Conservation (phyloP, 208 protist species). For the Entamoeba moshkovskii region DNA sequence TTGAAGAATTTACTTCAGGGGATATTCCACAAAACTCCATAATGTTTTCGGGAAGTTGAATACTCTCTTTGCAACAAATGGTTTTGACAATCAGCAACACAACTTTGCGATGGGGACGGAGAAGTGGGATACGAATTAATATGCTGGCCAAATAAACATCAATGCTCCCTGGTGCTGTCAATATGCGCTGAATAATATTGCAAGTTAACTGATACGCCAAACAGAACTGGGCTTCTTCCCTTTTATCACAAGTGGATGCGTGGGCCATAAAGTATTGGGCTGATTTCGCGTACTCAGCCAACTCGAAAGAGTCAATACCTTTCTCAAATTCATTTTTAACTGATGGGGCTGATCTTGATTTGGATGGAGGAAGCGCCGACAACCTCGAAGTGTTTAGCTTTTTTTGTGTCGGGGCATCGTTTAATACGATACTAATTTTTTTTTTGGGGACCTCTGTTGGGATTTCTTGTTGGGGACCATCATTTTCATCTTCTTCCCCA, state of each 20-base stretch:
- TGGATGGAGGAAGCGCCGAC: not conserved
- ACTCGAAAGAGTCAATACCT: not conserved
- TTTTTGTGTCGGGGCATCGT: not conserved
- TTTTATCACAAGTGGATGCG: not conserved
- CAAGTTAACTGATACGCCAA: not conserved
- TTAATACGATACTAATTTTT: not conserved
- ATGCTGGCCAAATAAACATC: not conserved
- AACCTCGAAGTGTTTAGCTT: not conserved
- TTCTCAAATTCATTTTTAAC: not conserved
- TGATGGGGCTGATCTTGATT: not conserved
- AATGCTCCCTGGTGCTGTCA: not conserved
- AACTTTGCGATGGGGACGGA: not conserved
- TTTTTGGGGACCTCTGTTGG: too few species aligned
- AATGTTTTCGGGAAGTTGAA: not conserved
- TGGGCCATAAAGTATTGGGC: not conserved
- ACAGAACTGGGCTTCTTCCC: not conserved
- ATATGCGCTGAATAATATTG: not conserved
- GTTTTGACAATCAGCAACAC: not conserved
- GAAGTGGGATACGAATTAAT: not conserved
- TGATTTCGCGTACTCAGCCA: not conserved
- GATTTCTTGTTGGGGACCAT: too few species aligned
- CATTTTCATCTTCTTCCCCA: too few species aligned
- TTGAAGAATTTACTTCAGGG: not conserved
- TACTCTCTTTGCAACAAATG: not conserved
- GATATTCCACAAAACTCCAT: not conserved